Evolutionary conservation across 805 yeast species (phyloP).

Genomic region (Wickerhamomyces bovis): DNA sequence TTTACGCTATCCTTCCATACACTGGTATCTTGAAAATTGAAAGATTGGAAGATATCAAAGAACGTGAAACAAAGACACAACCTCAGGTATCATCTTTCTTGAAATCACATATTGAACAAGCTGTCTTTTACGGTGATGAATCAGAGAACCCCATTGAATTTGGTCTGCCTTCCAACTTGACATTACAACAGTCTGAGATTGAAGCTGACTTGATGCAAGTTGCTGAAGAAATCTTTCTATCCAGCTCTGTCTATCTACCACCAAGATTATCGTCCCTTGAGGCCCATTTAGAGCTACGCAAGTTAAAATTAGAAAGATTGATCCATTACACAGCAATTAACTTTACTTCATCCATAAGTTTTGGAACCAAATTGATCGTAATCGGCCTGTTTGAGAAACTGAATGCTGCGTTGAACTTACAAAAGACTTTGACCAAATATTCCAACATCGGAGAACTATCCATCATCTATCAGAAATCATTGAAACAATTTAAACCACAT

Average conservation of each 20-base stretch:
- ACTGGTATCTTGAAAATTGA: slow-evolving; percentile 62
- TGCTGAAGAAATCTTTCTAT: slow-evolving; percentile 48
- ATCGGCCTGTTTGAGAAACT: slow-evolving; percentile 37
- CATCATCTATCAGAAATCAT: slow-evolving; percentile 5
- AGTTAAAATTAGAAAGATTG: slow-evolving; percentile 37
- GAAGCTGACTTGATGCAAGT: slow-evolving; percentile 47
- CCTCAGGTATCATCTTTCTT: slow-evolving; percentile 33
- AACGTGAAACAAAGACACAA: slow-evolving; percentile 17
- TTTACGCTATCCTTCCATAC: slow-evolving; percentile 43
- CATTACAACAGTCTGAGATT: slow-evolving; percentile 38
- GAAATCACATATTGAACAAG: slow-evolving; percentile 79
- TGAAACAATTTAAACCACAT: slow-evolving; percentile 6
- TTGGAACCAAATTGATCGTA: slow-evolving; percentile 32
- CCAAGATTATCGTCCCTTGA: slow-evolving; percentile 43
- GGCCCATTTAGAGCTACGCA: slow-evolving; percentile 47
- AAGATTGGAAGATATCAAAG: slow-evolving; percentile 25
- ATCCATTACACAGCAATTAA: slow-evolving; percentile 40
- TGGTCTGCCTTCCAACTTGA: slow-evolving; percentile 37
- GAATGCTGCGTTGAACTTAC: slow-evolving; percentile 34
- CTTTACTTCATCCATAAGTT: slow-evolving; percentile 31
- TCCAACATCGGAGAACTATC: not conserved
- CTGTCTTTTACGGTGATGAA: slow-evolving; percentile 53
- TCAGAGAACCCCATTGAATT: slow-evolving; percentile 43
- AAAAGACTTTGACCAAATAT: slow-evolving; percentile 7
- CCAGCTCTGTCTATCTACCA: slow-evolving; percentile 53